phyloP scores from a whole-genome alignment of 2,329 filamentous ascomycete genomes.

The Cercospora berteroae region DNA sequence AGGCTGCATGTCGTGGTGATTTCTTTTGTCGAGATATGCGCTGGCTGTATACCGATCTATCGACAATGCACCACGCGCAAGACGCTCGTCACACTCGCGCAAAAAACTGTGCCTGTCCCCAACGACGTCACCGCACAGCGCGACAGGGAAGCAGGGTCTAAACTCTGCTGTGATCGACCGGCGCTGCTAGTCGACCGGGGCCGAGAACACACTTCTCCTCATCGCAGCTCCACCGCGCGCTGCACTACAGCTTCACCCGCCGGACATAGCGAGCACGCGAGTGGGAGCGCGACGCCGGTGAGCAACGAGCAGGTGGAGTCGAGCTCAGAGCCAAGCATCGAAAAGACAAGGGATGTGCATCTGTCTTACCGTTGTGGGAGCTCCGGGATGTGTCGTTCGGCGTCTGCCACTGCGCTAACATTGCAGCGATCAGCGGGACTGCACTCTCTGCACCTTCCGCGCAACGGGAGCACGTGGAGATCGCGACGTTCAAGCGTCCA shows the following conservation, averaged over 20 bases:
- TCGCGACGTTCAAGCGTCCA: conserved; percentile 8
- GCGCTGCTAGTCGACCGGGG: not conserved
- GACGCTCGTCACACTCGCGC: not conserved
- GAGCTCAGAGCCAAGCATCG: not conserved
- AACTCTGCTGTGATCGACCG: not conserved
- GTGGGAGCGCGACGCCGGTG: not conserved
- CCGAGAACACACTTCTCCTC: conserved; percentile 13
- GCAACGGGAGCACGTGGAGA: conserved; percentile 14
- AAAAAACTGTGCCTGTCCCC: not conserved
- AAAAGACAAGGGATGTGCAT: not conserved
- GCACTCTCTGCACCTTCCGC: not conserved
- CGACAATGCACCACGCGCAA: not conserved
- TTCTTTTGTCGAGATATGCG: not conserved
- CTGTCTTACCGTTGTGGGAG: not conserved
- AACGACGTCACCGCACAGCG: not conserved
- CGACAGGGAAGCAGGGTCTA: conserved; percentile 4
- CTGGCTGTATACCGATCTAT: not conserved
- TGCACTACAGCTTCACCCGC: not conserved
- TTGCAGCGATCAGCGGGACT: conserved; percentile 15
- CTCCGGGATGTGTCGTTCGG: conserved; percentile 3
- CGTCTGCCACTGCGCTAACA: conserved; percentile 4
- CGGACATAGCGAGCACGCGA: not conserved
- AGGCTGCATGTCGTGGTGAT: not conserved
- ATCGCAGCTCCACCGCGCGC: conserved; percentile 5
- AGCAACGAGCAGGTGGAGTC: not conserved